Evolutionary conservation across 208 protist genomes (phyloP).

Genomic region (Trypanosoma rangeli): DNA sequence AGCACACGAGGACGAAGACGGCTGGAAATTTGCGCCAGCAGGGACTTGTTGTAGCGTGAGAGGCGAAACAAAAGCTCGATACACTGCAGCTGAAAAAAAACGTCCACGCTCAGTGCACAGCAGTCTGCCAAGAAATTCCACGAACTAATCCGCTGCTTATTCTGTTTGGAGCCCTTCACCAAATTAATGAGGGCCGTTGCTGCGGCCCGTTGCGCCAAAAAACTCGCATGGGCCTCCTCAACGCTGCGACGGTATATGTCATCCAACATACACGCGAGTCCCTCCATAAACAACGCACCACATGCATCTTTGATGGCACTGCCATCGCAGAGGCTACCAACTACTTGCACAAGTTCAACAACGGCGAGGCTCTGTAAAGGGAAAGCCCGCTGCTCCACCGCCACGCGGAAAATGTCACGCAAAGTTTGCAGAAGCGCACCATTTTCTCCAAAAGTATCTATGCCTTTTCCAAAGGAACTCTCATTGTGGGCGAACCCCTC

Average conservation of each 20-base stretch:
- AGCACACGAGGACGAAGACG: constrained; percentile 35
- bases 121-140: constrained; percentile 77
- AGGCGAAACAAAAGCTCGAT: constrained; percentile 89
- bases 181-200: constrained; percentile 90
- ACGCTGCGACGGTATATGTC: constrained; percentile 47
- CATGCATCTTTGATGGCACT: constrained; percentile 77
- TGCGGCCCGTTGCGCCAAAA: constrained; percentile 67
- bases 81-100: constrained; percentile 93
- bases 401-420: constrained; percentile 58
- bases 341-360: constrained; percentile 77
- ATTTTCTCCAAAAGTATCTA: constrained; percentile 63
- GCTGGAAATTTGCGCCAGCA: constrained; percentile 46
- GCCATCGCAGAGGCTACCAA: constrained; percentile 82
- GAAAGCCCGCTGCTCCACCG: constrained; percentile 59
- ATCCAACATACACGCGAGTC: constrained; percentile 59
- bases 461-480: constrained; percentile 68
- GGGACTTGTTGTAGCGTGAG: constrained; percentile 63
- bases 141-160: constrained; percentile 75
- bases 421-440: constrained; percentile 68
- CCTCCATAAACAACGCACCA: constrained; percentile 71
- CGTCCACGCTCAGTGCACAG: constrained; percentile 69
- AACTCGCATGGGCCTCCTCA: constrained; percentile 49
- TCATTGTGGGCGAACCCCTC: constrained; percentile 79
- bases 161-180: constrained; percentile 86
- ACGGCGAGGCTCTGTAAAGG: constrained; percentile 63